Evolutionary conservation across 2,329 filamentous ascomycete genomes (phyloP).

Genomic region (Talaromyces albobiverticillius): DNA sequence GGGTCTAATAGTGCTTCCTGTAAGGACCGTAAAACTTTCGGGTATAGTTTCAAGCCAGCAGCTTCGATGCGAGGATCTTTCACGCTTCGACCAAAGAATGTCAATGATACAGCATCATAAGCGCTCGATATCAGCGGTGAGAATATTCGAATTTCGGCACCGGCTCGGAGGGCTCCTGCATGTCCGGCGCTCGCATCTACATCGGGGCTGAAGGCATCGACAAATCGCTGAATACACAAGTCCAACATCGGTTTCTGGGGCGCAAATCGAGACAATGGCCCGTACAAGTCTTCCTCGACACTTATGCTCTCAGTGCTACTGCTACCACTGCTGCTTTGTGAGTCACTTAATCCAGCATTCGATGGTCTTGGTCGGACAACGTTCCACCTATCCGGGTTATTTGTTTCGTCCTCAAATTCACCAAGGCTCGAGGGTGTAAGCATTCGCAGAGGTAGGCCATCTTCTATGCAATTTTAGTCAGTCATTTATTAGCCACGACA

Average conservation of each 20-base stretch:
- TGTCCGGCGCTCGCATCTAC: conserved; percentile 33
- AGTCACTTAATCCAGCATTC: conserved; percentile 4
- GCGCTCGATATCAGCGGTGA: conserved; percentile 36
- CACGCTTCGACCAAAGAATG: conserved; percentile 37
- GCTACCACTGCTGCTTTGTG: conserved; percentile 12
- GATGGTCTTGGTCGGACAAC: background rate
- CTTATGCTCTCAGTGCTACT: conserved; percentile 15
- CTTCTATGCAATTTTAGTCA: background rate
- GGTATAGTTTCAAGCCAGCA: conserved; percentile 32
- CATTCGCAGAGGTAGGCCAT: conserved; percentile 2
- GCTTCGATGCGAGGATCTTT: conserved; percentile 32
- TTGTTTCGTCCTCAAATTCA: background rate
- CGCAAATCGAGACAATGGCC: conserved; percentile 15
- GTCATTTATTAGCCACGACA: background rate
- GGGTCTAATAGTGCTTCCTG: conserved; percentile 36
- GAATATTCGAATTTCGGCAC: conserved; percentile 39
- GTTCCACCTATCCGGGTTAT: background rate
- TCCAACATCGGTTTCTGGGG: conserved; percentile 27
- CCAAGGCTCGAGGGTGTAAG: conserved; percentile 5
- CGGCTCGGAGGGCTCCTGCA: conserved; percentile 35
- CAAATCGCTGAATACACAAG: conserved; percentile 37
- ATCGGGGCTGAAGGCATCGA: conserved; percentile 39
- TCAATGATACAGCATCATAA: conserved; percentile 37
- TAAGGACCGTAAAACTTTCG: conserved; percentile 33
- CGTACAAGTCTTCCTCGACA: conserved; percentile 14